A percentile compares a stretch with the other conserved stretches of the same genome.
Evolutionary conservation across 2,329 filamentous ascomycete species (phyloP).

Genomic region (Pseudogymnoascus sp.): DNA sequence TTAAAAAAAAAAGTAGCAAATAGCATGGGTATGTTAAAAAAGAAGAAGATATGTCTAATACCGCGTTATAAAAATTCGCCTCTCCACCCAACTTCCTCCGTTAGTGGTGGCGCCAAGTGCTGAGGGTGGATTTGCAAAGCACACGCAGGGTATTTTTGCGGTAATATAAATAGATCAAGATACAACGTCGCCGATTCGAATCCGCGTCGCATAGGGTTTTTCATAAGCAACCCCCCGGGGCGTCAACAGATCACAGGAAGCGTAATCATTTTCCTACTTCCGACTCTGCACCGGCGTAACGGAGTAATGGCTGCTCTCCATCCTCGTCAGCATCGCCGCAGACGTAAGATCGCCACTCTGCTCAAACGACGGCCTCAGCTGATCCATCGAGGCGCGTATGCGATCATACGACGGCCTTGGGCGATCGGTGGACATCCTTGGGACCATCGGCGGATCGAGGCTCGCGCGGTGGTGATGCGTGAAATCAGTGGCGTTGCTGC

Average conservation of each 20-base stretch:
- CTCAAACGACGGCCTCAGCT: conserved; percentile 77
- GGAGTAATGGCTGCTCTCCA: conserved; percentile 59
- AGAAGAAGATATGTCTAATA: not conserved
- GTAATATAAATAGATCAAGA: conserved; percentile 2
- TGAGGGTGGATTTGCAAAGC: not conserved
- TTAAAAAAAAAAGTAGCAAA: not conserved
- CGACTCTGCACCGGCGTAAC: conserved; percentile 21
- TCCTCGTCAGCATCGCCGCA: conserved; percentile 70
- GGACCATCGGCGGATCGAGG: conserved; percentile 38
- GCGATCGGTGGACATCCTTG: conserved; percentile 54
- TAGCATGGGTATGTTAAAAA: not conserved
- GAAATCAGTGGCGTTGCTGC: conserved; percentile 89
- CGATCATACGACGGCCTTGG: conserved; percentile 81
- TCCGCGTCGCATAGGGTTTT: not conserved
- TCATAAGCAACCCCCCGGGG: no score
- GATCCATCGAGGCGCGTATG: conserved; percentile 78
- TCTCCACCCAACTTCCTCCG: not conserved
- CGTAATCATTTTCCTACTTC: conserved; percentile 7
- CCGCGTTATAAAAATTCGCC: not conserved
- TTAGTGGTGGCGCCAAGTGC: not conserved
- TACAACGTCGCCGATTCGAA: not conserved
- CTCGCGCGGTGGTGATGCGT: conserved; percentile 54
- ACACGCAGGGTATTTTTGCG: not conserved
- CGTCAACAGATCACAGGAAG: no score
- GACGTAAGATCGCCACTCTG: conserved; percentile 84